A percentile compares a stretch with the other conserved stretches of the same genome.
Conservation (phyloP, 1,284 basidiomycete species). For the Coniferiporia weirii region DNA sequence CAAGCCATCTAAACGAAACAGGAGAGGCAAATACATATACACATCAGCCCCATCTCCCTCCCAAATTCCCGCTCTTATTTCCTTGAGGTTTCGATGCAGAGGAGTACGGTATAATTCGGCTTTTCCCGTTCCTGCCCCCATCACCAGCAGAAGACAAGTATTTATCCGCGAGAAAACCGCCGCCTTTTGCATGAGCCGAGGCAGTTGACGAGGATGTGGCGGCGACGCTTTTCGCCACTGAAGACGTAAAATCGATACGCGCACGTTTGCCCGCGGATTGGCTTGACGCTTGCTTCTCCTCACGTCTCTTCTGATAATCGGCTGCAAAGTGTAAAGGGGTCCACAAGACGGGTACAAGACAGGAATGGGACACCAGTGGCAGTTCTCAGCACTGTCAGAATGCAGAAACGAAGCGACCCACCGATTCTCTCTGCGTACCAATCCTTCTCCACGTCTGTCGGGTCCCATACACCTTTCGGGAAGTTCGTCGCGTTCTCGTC, state of each 20-base stretch:
- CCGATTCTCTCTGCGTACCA: constrained; percentile 72
- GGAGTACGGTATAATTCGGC: constrained; percentile 9
- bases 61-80: not conserved
- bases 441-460: constrained; percentile 50
- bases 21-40: not conserved
- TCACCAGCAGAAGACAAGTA: not conserved
- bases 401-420: constrained; percentile 29
- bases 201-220: not conserved
- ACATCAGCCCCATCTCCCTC: not conserved
- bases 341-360: not conserved
- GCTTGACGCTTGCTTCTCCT: constrained; percentile 46
- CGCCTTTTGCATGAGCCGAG: not conserved
- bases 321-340: constrained; percentile 24
- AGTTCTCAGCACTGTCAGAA: constrained; percentile 8
- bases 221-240: not conserved
- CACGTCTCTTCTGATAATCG: constrained; percentile 49
- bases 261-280: constrained; percentile 49
- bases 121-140: not conserved
- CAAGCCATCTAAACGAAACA: not conserved
- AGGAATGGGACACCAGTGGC: not conserved
- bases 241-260: constrained; percentile 49
- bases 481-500: constrained; percentile 84
- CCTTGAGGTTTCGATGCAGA: too few relatives aligned
- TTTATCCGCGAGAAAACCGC: not conserved
- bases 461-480: constrained; percentile 65